Conservation (phyloP, 768 basidiomycete species). For the Termitomyces bulborhizus region DNA sequence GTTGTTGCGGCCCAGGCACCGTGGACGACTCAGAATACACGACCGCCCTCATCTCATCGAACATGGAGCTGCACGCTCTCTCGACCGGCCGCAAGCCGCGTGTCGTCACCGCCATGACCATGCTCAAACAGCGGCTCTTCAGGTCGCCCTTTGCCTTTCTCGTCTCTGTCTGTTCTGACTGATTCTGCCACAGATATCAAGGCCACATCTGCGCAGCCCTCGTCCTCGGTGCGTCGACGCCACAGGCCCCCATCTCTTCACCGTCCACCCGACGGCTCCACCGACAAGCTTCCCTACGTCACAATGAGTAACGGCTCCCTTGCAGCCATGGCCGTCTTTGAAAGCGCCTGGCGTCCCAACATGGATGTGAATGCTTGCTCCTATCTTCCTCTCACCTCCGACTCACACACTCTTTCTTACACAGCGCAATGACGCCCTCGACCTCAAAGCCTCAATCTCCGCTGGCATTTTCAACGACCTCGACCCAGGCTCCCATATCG, state of each 20-base stretch:
- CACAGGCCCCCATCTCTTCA: conserved; percentile 93
- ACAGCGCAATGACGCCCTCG: conserved; percentile 76
- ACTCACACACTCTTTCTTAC: background rate
- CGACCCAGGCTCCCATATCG: conserved; percentile 97
- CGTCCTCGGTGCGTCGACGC: conserved; percentile 92
- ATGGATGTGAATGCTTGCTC: conserved; percentile 55
- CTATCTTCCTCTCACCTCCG: background rate
- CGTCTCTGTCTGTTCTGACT: background rate
- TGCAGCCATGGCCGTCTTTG: conserved; percentile 98
- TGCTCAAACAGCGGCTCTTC: conserved; percentile 96
- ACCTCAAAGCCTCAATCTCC: conserved; percentile 76
- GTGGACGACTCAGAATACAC: conserved; percentile 98
- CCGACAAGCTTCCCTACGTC: conserved; percentile 97
- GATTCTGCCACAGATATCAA: conserved; percentile 57
- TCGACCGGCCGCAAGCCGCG: conserved; percentile 88
- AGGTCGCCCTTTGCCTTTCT: conserved; percentile 36
- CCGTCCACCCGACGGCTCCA: conserved; percentile 96
- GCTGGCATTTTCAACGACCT: conserved; percentile 99
- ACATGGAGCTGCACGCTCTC: conserved; percentile 89
- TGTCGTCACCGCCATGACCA: conserved; percentile 98
- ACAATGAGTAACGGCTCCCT: conserved; percentile 97
- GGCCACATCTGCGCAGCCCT: conserved; percentile 93
- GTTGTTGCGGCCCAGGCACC: conserved; percentile 98
- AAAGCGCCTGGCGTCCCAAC: conserved; percentile 74
- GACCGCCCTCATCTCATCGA: conserved; percentile 92